Base-by-base conservation (phyloP, 805 yeast genomes). In the Wilhelminamyces savonicus region DNA sequence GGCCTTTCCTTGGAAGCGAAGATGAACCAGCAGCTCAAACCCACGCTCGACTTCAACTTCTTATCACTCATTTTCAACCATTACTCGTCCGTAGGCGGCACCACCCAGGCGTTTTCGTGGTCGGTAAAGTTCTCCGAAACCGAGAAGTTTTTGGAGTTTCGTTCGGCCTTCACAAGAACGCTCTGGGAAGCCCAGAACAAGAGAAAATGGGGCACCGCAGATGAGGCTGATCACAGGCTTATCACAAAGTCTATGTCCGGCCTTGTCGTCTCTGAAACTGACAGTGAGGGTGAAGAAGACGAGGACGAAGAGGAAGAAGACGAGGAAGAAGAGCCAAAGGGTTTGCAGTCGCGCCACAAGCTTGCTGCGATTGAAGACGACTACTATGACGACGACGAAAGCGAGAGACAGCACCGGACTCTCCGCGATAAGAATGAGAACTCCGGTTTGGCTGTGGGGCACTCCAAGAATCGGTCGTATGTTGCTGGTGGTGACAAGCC, bases 401-500 rank as follows among this genome's bases (percentile, higher is more conserved):
- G 55, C 8, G 65, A 60, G 21, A 50, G 50, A 10, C 40, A 41
- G 17, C 44, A 46, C 11, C 43, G 57, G 17, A 39, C 18, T 28
- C 32, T 28, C 21, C 35, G 40, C 36, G 51, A 48, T 21, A 43
- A 56, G 31, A 70, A 67, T 11, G 61, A 62, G 28, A 86, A 86
- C 50, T 69, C 74, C 29, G 77, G 75, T 14, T 63, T 87, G 46
- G 78, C 82, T 1, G 78, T 85, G 7, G 88, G 94, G 1, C 72
- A 59, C 37, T 70, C 69, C 32, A 78, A 78, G 41, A 79, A 83
- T 44, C 66, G 92, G 21, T 71, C 94, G 1, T 87, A 72, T 50
- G 88, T 87, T 18, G 78, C 82, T 0, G 74, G 94, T 41, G 95
- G 87, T 11, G 62, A 83, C 50, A 75, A 74, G 40, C 62, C 87